These are phyloP conservation scores for Mycena latifolia DNA, from an alignment of 768 basidiomycete genomes.

Conservation along the genomic window DNA sequence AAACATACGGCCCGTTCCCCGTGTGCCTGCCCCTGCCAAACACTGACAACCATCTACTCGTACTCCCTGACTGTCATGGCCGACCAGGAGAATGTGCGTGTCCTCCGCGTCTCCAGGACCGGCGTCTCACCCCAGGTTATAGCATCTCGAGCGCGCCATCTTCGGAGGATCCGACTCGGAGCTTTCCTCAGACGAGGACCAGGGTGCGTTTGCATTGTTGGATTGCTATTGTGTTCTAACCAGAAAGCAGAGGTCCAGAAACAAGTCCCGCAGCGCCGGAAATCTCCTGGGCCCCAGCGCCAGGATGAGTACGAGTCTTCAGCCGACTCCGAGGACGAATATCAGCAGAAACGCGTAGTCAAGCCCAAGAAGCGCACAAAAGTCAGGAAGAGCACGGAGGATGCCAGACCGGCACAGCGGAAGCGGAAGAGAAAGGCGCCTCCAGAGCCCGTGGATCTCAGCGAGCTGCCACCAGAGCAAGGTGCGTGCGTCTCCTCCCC, in stretches of 20 bases:
- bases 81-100: slow-evolving; percentile 40
- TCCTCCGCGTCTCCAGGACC: neutral
- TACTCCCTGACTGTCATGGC: too few species aligned
- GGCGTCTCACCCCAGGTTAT: slow-evolving; percentile 18
- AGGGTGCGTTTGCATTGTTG: slow-evolving; percentile 51
- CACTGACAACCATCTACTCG: too few species aligned
- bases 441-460: slow-evolving; percentile 73
- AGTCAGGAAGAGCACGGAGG: slow-evolving; percentile 40
- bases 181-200: slow-evolving; percentile 82
- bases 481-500: slow-evolving; percentile 55
- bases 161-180: slow-evolving; percentile 91
- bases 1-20: neutral
- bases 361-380: slow-evolving; percentile 51
- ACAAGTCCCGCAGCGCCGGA: slow-evolving; percentile 49
- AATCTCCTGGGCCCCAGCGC: slow-evolving; percentile 52
- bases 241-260: slow-evolving; percentile 54
- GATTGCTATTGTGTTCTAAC: slow-evolving; percentile 20
- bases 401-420: slow-evolving; percentile 47
- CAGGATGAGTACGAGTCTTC: slow-evolving; percentile 71
- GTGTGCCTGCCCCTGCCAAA: too few species aligned
- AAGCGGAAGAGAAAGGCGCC: slow-evolving; percentile 72
- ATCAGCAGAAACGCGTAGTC: slow-evolving; percentile 52
- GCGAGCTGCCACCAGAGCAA: slow-evolving; percentile 81
- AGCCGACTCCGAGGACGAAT: slow-evolving; percentile 63
- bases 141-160: slow-evolving; percentile 75